These are phyloP conservation scores for Debaryomyces castellii DNA, from an alignment of 805 yeast species.

Conservation along the genomic window DNA sequence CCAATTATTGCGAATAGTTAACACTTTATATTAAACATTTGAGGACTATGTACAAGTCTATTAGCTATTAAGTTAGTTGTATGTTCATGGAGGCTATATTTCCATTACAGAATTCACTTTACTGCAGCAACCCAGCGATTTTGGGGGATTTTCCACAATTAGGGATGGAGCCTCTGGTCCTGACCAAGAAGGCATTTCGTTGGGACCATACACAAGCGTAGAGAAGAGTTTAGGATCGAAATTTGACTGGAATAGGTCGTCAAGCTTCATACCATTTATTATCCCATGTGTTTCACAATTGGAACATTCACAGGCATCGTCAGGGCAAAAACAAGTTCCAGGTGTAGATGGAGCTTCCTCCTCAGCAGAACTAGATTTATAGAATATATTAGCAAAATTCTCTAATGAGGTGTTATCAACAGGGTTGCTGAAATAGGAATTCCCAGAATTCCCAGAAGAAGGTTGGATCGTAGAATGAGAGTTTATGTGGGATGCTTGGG, in stretches of 20 bases:
- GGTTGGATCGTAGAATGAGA: background rate
- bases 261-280: slow-evolving; percentile 41
- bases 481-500: background rate
- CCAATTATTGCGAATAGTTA: background rate
- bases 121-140: background rate
- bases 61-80: background rate
- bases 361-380: background rate
- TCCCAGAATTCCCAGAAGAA: background rate
- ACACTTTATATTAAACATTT: background rate
- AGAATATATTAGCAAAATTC: background rate
- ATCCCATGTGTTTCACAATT: slow-evolving; percentile 47
- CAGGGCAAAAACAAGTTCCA: slow-evolving; percentile 24
- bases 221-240: slow-evolving; percentile 5
- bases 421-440: background rate
- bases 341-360: slow-evolving; percentile 6
- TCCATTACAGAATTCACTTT: background rate
- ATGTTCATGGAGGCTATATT: background rate
- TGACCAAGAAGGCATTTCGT: background rate
- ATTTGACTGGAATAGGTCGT: slow-evolving; percentile 29
- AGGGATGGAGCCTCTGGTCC: background rate
- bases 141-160: background rate
- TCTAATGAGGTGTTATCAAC: background rate
- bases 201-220: background rate
- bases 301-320: slow-evolving; percentile 33
- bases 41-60: background rate